phyloP scores from a whole-genome alignment of 306 rosid species.

The Cicer bijugum region DNA sequence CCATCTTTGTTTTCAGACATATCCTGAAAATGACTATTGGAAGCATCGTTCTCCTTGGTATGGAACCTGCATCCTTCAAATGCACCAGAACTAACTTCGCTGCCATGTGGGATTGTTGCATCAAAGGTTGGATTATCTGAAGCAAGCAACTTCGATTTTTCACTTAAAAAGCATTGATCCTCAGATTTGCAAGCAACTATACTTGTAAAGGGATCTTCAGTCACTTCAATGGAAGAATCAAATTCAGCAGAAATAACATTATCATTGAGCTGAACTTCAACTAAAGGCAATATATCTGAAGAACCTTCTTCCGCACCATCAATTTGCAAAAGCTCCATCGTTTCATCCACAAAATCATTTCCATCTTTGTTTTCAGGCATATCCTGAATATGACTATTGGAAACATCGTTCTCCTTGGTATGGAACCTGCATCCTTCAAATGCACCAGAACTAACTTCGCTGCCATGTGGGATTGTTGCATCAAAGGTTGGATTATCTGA shows the following conservation, averaged over 20 bases:
- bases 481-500: conserved; percentile 40
- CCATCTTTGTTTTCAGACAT: conserved; percentile 39
- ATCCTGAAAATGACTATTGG: conserved; percentile 38
- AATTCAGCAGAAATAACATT: conserved; percentile 38
- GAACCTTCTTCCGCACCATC: conserved; percentile 41
- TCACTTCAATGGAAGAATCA: conserved; percentile 41
- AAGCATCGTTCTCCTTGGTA: conserved; percentile 39
- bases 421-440: conserved; percentile 35
- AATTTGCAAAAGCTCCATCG: conserved; percentile 35
- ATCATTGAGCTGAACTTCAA: conserved; percentile 44
- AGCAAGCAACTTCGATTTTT: conserved; percentile 42
- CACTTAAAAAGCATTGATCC: conserved; percentile 43
- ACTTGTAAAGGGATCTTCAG: conserved; percentile 38
- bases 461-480: conserved; percentile 33
- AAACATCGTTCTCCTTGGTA: conserved; percentile 39
- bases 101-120: conserved; percentile 33
- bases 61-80: conserved; percentile 35
- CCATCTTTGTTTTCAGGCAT: conserved; percentile 39
- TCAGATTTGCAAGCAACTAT: conserved; percentile 38
- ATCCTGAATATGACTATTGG: conserved; percentile 36
- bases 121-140: conserved; percentile 40
- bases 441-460: conserved; percentile 27
- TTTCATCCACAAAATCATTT: conserved; percentile 44
- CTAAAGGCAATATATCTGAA: conserved; percentile 39
- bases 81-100: conserved; percentile 27